Conservation (phyloP, 208 protist genomes). For the Novymonas esmeraldas region DNA sequence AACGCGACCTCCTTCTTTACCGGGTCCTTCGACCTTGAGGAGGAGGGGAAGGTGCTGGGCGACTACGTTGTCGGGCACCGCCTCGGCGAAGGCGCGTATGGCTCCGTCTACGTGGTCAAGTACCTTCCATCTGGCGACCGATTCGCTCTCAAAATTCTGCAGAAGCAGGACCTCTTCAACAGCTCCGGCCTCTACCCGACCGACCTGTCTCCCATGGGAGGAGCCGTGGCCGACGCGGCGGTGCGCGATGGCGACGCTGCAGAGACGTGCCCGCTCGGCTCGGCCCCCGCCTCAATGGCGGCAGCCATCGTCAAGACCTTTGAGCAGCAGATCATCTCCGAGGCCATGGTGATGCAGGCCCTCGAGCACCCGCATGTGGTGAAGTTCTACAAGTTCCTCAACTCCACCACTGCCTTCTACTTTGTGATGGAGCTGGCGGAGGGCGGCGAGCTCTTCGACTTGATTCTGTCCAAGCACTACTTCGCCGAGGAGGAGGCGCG, state of each 20-base stretch:
- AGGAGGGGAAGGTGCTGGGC: constrained; percentile 71
- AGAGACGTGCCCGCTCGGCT: constrained; percentile 5
- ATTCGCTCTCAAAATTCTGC: constrained; percentile 89
- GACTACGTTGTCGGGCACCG: constrained; percentile 81
- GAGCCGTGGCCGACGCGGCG: neutral
- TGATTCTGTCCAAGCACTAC: constrained; percentile 86
- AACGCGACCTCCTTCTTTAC: constrained; percentile 69
- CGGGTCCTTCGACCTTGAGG: constrained; percentile 58
- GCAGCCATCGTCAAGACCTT: constrained; percentile 34
- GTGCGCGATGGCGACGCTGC: neutral
- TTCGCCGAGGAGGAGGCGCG: constrained; percentile 88
- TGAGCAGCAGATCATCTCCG: constrained; percentile 77
- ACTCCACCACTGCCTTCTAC: constrained; percentile 85
- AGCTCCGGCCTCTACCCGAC: constrained; percentile 13
- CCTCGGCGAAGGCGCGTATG: constrained; percentile 89
- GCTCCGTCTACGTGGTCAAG: constrained; percentile 84
- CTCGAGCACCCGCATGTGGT: constrained; percentile 91
- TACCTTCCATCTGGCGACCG: constrained; percentile 77
- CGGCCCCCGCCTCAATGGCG: neutral
- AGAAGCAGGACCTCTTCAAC: constrained; percentile 71
- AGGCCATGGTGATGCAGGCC: constrained; percentile 89
- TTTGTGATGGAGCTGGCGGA: constrained; percentile 91
- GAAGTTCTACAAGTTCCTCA: constrained; percentile 89
- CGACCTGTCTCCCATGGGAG: neutral
- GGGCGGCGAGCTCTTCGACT: constrained; percentile 94